Percentiles rank a stretch among this genome's conserved stretches.
Conservation (phyloP, 805 yeast genomes). For the Maudiozyma barnettii region DNA sequence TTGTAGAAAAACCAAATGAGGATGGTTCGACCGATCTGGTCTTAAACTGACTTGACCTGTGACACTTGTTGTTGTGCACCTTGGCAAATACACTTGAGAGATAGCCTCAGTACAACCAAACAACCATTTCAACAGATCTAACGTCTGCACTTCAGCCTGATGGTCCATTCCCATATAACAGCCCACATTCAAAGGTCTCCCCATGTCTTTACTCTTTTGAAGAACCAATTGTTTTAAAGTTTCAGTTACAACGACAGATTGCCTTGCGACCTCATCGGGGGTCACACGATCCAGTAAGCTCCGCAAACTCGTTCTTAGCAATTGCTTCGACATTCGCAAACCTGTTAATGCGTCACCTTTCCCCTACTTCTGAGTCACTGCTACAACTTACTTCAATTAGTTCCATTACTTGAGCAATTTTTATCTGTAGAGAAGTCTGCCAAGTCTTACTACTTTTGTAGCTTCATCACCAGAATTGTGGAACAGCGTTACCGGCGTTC, state of each 20-base stretch:
- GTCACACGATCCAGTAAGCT: neutral
- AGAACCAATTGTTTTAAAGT: neutral
- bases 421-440: too few relatives aligned
- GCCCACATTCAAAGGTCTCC: constrained; percentile 34
- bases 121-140: constrained; percentile 40
- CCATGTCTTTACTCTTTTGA: neutral
- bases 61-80: constrained; percentile 33
- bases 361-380: too few relatives aligned
- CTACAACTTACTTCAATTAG: too few relatives aligned
- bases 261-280: neutral
- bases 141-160: constrained; percentile 56
- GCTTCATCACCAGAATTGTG: too few relatives aligned
- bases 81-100: constrained; percentile 52
- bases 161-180: constrained; percentile 69
- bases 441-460: too few relatives aligned
- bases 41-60: constrained; percentile 23
- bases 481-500: too few relatives aligned
- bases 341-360: too few relatives aligned
- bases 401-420: too few relatives aligned
- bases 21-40: constrained; percentile 18
- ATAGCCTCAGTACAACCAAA: constrained; percentile 30
- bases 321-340: neutral
- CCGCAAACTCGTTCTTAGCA: neutral
- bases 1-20: constrained; percentile 48
- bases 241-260: neutral